phyloP scores from a whole-genome alignment of 306 rosid genomes.

The Leucaena leucocephala region DNA sequence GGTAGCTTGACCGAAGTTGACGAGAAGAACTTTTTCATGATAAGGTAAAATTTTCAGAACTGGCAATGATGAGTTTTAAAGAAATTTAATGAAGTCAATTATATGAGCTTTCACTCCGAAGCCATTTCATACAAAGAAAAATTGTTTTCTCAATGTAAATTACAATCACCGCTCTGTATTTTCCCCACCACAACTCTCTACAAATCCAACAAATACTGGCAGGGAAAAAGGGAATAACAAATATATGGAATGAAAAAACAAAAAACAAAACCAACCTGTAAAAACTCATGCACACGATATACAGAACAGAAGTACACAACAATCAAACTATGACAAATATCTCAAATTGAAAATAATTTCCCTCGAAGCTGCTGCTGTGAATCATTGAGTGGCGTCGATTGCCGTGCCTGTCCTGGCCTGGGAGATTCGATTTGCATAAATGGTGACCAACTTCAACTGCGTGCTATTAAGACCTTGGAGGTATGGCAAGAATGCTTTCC shows the following conservation, averaged over 20 bases:
- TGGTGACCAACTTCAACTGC: constrained; percentile 76
- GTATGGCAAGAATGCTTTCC: constrained; percentile 76
- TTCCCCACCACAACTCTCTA: constrained; percentile 59
- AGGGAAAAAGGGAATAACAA: constrained; percentile 36
- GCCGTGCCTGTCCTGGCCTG: constrained; percentile 70
- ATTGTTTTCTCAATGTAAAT: constrained; percentile 48
- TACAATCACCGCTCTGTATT: constrained; percentile 58
- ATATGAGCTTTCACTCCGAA: constrained; percentile 34
- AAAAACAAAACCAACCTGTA: constrained; percentile 49
- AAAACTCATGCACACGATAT: constrained; percentile 72
- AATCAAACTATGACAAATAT: constrained; percentile 43
- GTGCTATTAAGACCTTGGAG: constrained; percentile 81
- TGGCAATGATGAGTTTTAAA: neutral
- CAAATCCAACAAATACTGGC: constrained; percentile 48
- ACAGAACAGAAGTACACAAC: constrained; percentile 84
- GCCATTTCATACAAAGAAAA: constrained; percentile 53
- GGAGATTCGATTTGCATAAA: constrained; percentile 81
- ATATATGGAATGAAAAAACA: constrained; percentile 25
- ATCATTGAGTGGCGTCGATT: constrained; percentile 54
- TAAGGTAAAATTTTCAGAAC: too few species aligned
- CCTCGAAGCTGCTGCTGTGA: constrained; percentile 43
- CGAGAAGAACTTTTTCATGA: too few species aligned
- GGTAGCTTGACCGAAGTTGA: neutral
- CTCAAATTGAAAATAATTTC: constrained; percentile 42
- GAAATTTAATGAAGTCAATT: neutral